Percentiles rank a stretch among this genome's conserved stretches.
phyloP scores from a whole-genome alignment of 1,284 basidiomycete genomes.

The Ceratobasidium theobromae region DNA sequence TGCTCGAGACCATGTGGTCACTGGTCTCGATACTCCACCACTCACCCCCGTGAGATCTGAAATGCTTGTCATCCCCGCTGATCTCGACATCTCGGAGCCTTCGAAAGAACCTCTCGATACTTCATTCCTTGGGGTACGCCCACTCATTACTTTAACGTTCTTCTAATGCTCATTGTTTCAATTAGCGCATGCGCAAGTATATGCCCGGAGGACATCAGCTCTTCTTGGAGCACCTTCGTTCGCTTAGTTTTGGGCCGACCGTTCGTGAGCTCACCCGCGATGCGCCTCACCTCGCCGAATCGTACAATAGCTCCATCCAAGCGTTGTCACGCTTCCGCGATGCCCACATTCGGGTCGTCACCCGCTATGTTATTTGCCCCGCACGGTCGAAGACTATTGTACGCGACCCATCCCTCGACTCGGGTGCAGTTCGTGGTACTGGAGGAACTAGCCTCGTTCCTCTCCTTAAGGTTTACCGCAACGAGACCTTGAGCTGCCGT shows the following conservation, averaged over 20 bases:
- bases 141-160: background rate
- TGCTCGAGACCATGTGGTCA: background rate
- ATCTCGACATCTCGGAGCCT: conserved; percentile 1
- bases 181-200: conserved; percentile 51
- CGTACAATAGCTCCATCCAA: conserved; percentile 73
- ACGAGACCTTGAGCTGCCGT: conserved; percentile 23
- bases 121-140: conserved; percentile 22
- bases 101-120: conserved; percentile 12
- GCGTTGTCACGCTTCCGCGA: conserved; percentile 82
- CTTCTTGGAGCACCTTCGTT: conserved; percentile 53
- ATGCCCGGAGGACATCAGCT: conserved; percentile 54
- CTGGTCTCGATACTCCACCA: conserved; percentile 22
- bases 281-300: conserved; percentile 38
- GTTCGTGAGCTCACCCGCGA: conserved; percentile 41
- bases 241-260: conserved; percentile 40
- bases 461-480: conserved; percentile 45
- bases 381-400: conserved; percentile 36
- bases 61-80: background rate
- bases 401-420: conserved; percentile 32
- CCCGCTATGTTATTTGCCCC: conserved; percentile 50
- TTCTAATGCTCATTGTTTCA: conserved; percentile 36
- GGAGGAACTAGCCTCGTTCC: conserved; percentile 52
- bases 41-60: conserved; percentile 10
- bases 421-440: conserved; percentile 44
- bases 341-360: conserved; percentile 56